Base-by-base conservation (phyloP, 805 yeast species). In the Starmerella cellae region DNA sequence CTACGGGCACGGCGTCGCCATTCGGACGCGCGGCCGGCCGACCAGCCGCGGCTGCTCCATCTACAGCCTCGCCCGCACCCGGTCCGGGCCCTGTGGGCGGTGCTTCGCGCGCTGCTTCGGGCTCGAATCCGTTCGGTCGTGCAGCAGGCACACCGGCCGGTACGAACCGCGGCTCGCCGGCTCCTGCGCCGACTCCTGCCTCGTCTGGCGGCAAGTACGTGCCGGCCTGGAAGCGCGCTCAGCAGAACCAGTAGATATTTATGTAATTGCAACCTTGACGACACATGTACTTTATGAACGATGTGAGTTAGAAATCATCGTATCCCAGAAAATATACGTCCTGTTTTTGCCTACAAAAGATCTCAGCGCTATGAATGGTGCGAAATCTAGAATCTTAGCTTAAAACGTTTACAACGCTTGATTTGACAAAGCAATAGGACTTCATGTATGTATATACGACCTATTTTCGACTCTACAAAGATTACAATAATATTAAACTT, bases 21-120 rank as follows among this genome's bases (percentile, higher is more conserved):
- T 26, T 26, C 13, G 28, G 28, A 26, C 11, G 11, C 13, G 28
- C 29, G 51, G 47, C 18, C 46, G 55, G 35, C 47, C 17, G n/a
- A 18, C 20, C 21, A 20, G 48, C 19, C 46, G 42, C 47, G 18
- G 9, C 35, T 37, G 38, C 19, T n/a, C 20, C 22, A 22, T 21
- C 4, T 28, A 6, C 27, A 24, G 19, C 35, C 26, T 8, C 23
- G 37, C 19, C 33, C 31, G 18, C 30, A 29, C 22, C 11, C 30
- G 11, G 31, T 18, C 29, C 6, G 32, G 32, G 39, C 32, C 5
- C 22, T 6, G 24, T 9, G 16, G 17, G n/a, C n/a, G n/a, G n/a
- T n/a, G n/a, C n/a, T n/a, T n/a, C n/a, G n/a, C n/a, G n/a, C n/a
- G n/a, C n/a, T n/a, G n/a, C n/a, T n/a, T n/a, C n/a, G n/a, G n/a